Base-by-base conservation (phyloP, 345 rosid genomes). In the Sonneratia alba region DNA sequence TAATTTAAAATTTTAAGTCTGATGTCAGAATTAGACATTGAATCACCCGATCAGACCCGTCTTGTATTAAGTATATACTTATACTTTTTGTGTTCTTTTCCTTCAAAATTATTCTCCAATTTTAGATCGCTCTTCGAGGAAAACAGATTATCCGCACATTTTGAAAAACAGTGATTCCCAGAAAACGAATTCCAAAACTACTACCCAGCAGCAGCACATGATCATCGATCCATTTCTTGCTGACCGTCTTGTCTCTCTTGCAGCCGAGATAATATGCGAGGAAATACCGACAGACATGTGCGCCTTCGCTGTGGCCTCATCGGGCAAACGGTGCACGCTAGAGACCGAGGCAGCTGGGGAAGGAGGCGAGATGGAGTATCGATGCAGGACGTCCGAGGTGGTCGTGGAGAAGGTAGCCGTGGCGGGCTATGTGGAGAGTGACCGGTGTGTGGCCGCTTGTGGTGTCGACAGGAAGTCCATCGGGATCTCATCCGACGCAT, bases 401-500 rank as follows among this genome's bases (percentile, higher is more conserved):
- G 82, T 87, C 1, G 96, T 87, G 34, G 94, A 86, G 74, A 82
- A 84, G 53, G 88, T 89, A 79, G 73, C 88, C 64, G 88, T 92
- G 80, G 73, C 87, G 0, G 88, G 87, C 73, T 85, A 89, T 53
- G 80, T 95, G 2, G 99, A 95, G 82, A 86, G 78, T 3, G 94
- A 95, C 53, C 78, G 68, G 49, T 95, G 99, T 32, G 81, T 95
- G 2, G 61, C 70, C 4, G 89, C 92, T 69, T 95, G 99, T 63
- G 99, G 98, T 0, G 89, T 88, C 76, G 92, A 92, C 66, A 77
- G 99, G 74, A 89, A 81, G 72, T 76, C 90, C 2, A 83, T 92
- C 8, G 99, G 99, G 4, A 92, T 95, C 74, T 90, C 99, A 2
- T 90, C 99, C 4, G 97, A 95, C 71, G 36, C 93, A 7, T 83